Base-by-base conservation (phyloP, 75 land plant species). In the Selaginella moellendorffii region DNA sequence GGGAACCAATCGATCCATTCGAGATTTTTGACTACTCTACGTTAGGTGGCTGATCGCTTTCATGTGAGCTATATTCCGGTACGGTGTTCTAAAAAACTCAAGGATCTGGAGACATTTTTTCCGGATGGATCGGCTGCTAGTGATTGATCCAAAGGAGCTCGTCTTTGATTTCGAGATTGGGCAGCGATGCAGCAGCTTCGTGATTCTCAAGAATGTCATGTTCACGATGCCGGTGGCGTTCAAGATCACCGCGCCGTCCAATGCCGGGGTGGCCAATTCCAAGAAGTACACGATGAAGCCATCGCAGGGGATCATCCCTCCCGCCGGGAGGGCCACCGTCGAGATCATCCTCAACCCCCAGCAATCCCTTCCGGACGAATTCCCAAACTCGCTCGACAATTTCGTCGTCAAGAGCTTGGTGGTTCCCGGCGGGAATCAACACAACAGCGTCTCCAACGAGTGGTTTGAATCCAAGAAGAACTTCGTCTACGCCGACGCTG, bases 171-270 rank as follows among this genome's bases (percentile, higher is more conserved):
- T 84, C 79, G 65, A 54, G 31, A 69, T 80, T 0, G 66, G 70
- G 54, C n/a, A 66, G 65, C 77, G 77, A 64, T 85, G 84, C 72
- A 71, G 78, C 12, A 62, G 65, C 53, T 68, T 63, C 30, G 53
- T 87, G 67, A 73, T 67, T 30, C 74, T 87, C 19, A 76, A 51
- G 51, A 84, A 78, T 22, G 69, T 87, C 68, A 54, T 68, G 36
- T 52, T 71, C 54, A 61, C 78, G 18, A 52, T 52, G 64, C 72
- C 79, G 0, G 68, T 87, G 8, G 83, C 82, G 20, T 87, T 81
- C 83, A 87, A 87, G 52, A 74, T 87, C 54, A 84, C 84, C 54
- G 81, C 82, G 30, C 79, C 85, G 1, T 72, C 88, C 1, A n/a
- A n/a, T n/a, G n/a, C n/a, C n/a, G n/a, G n/a, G n/a, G n/a, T n/a